phyloP scores from a whole-genome alignment of 805 yeast genomes.

The Ogataea degrootiae region DNA sequence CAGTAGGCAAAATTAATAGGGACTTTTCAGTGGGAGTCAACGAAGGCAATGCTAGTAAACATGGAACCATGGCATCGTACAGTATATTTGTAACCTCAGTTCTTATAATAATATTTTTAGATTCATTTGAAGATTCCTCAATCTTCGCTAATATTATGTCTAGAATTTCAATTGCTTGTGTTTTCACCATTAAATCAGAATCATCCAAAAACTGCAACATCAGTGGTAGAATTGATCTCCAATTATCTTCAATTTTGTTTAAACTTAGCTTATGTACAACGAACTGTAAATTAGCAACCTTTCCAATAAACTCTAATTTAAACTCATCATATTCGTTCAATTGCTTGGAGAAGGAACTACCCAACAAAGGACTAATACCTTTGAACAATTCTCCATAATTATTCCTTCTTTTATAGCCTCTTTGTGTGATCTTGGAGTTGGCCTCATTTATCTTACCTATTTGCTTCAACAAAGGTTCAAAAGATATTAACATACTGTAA shows the following conservation, averaged over 20 bases:
- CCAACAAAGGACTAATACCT: constrained; percentile 16
- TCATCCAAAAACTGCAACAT: constrained; percentile 26
- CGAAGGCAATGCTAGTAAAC: constrained; percentile 26
- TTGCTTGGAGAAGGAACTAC: constrained; percentile 9
- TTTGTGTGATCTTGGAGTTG: constrained; percentile 7
- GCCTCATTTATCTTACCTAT: constrained; percentile 5
- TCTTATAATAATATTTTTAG: constrained; percentile 16
- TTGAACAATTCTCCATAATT: constrained; percentile 4
- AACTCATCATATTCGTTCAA: constrained; percentile 18
- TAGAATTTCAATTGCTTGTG: constrained; percentile 16
- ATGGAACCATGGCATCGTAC: constrained; percentile 22
- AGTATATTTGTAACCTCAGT: constrained; percentile 21
- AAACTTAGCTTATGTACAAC: constrained; percentile 4
- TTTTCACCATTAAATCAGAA: constrained; percentile 22
- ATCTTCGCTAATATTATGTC: constrained; percentile 7
- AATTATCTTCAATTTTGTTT: constrained; percentile 14
- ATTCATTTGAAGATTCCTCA: neutral
- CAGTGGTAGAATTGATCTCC: constrained; percentile 25
- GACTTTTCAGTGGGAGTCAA: constrained; percentile 24
- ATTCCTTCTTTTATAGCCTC: constrained; percentile 11
- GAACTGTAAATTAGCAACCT: constrained; percentile 9
- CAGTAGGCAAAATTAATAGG: constrained; percentile 13
- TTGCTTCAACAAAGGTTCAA: constrained; percentile 3
- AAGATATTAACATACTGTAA: constrained; percentile 1
- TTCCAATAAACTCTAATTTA: constrained; percentile 10